phyloP scores from a whole-genome alignment of 1,284 basidiomycete species.

The Ganoderma resinaceum region DNA sequence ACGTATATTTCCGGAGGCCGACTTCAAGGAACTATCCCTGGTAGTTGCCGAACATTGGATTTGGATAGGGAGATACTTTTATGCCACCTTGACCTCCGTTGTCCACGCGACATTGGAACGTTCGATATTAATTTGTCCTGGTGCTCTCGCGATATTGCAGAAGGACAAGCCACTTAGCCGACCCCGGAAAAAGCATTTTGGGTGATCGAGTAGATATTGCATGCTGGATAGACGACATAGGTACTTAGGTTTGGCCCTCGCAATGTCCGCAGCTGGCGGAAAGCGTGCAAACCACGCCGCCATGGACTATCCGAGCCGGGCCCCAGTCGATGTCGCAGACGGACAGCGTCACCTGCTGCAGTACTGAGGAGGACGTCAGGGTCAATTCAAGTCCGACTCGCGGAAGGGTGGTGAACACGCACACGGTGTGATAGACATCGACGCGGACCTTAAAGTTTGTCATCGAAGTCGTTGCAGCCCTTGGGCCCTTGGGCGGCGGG shows the following conservation, averaged over 20 bases:
- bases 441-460: not conserved
- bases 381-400: not conserved
- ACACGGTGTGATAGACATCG: not conserved
- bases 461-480: not conserved
- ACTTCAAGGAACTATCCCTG: not conserved
- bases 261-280: slow-evolving; percentile 1
- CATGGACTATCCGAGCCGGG: not conserved
- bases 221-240: not conserved
- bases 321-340: not conserved
- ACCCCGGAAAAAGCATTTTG: not conserved
- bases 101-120: not conserved
- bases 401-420: not conserved
- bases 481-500: not conserved
- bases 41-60: not conserved
- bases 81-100: not conserved
- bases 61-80: not conserved
- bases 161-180: not conserved
- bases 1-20: not conserved
- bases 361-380: not conserved
- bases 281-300: not conserved
- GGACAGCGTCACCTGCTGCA: not conserved
- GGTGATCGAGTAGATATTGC: not conserved
- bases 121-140: too few species aligned
- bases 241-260: not conserved
- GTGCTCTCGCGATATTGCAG: not conserved